These are phyloP conservation scores for Mortierella sp. DNA, from an alignment of 371 early-diverging fungal species.

Conservation along the genomic window DNA sequence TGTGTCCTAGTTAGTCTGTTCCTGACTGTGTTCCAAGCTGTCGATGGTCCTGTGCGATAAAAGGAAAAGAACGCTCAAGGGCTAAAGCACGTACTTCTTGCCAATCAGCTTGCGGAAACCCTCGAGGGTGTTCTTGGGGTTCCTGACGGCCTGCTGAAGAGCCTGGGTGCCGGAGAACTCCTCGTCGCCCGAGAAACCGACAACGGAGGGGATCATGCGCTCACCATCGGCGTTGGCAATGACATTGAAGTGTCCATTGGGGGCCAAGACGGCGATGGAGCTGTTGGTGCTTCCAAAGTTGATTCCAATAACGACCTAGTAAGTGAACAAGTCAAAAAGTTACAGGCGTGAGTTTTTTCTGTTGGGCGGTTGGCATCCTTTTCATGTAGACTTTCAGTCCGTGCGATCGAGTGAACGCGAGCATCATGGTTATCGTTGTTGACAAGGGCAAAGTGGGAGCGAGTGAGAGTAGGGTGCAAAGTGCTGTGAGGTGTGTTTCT, in stretches of 20 bases:
- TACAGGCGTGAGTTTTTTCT: background rate
- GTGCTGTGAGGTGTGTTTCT: no score
- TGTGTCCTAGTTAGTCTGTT: background rate
- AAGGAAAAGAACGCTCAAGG: background rate
- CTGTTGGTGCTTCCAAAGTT: conserved; percentile 93
- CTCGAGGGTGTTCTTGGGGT: conserved; percentile 88
- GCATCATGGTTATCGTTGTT: background rate
- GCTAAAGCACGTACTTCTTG: conserved; percentile 64
- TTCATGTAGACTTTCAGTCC: background rate
- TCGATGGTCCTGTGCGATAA: background rate
- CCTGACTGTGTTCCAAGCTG: background rate
- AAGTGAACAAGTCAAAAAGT: background rate
- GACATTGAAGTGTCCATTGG: conserved; percentile 89
- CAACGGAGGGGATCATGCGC: conserved; percentile 92
- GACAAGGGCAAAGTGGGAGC: background rate
- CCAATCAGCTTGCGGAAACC: conserved; percentile 92
- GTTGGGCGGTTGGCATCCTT: background rate
- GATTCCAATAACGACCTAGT: conserved; percentile 82
- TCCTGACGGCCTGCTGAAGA: conserved; percentile 89
- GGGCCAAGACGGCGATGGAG: conserved; percentile 89
- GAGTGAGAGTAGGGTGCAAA: background rate
- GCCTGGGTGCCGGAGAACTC: conserved; percentile 96
- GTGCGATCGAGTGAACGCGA: background rate
- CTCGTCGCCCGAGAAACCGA: conserved; percentile 94
- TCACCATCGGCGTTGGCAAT: conserved; percentile 99